phyloP scores from a whole-genome alignment of 1,139 yeast species.

The Petasospora fabianii region DNA sequence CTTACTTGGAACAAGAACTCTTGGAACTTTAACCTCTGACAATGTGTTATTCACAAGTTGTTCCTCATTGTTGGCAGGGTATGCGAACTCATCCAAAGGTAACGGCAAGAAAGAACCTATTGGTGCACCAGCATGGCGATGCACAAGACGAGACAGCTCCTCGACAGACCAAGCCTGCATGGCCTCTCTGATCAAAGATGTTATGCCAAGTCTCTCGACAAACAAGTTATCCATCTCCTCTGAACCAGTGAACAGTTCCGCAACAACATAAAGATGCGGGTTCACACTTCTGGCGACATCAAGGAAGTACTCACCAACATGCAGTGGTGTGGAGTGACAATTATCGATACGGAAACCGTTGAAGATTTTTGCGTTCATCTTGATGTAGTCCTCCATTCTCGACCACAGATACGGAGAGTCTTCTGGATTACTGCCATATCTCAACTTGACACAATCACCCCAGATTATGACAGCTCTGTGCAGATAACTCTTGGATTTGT shows the following conservation, averaged over 20 bases:
- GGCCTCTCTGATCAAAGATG: constrained; percentile 88
- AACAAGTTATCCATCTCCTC: constrained; percentile 86
- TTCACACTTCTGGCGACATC: constrained; percentile 85
- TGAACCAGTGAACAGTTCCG: constrained; percentile 90
- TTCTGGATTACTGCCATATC: constrained; percentile 72
- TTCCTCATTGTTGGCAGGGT: constrained; percentile 42
- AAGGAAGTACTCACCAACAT: constrained; percentile 84
- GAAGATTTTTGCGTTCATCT: constrained; percentile 69
- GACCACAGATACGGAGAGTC: constrained; percentile 92
- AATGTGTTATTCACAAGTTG: constrained; percentile 32
- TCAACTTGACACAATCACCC: constrained; percentile 94
- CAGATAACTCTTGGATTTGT: constrained; percentile 71
- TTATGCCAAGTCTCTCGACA: constrained; percentile 86
- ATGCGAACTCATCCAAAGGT: constrained; percentile 68
- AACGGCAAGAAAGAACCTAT: constrained; percentile 84
- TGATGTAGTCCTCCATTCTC: constrained; percentile 77
- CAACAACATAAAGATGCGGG: constrained; percentile 87
- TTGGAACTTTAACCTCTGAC: constrained; percentile 64
- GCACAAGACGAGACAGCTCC: constrained; percentile 83
- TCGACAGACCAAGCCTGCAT: constrained; percentile 93
- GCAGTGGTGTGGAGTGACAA: constrained; percentile 93
- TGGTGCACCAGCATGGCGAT: constrained; percentile 92
- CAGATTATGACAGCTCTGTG: constrained; percentile 93
- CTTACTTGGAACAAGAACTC: constrained; percentile 56
- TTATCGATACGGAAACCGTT: constrained; percentile 92